Conservation (phyloP, 2,329 filamentous ascomycete genomes). For the Ilyonectria sp. region DNA sequence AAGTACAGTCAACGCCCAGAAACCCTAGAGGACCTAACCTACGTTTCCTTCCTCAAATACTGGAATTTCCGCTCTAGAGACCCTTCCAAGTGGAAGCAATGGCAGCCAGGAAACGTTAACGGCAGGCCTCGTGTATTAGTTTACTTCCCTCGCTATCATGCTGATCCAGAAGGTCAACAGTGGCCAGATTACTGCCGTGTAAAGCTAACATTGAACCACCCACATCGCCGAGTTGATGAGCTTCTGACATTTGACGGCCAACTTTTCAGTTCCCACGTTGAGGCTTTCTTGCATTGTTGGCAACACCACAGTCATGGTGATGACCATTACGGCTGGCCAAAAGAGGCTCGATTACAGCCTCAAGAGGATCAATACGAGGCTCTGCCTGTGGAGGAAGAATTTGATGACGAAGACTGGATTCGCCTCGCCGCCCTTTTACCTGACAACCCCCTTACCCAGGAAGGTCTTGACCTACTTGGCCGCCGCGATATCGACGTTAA, state of each 20-base stretch:
- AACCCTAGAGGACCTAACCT: neutral
- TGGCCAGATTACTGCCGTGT: too few relatives aligned
- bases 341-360: neutral
- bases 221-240: neutral
- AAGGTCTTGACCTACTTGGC: neutral
- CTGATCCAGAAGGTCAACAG: too few relatives aligned
- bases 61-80: neutral
- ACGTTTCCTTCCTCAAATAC: too few relatives aligned
- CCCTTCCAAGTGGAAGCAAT: too few relatives aligned
- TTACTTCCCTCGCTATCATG: too few relatives aligned
- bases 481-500: neutral
- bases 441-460: neutral
- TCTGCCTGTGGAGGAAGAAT: neutral
- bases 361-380: neutral
- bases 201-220: too few relatives aligned
- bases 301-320: neutral
- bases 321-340: neutral
- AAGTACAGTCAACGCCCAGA: neutral
- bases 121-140: too few relatives aligned
- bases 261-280: neutral
- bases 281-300: neutral
- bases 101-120: too few relatives aligned
- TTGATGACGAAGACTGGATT: neutral
- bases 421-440: neutral
- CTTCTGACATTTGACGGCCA: neutral